phyloP scores from a whole-genome alignment of 1,284 basidiomycete genomes.

The Trichosporon coremiiforme region DNA sequence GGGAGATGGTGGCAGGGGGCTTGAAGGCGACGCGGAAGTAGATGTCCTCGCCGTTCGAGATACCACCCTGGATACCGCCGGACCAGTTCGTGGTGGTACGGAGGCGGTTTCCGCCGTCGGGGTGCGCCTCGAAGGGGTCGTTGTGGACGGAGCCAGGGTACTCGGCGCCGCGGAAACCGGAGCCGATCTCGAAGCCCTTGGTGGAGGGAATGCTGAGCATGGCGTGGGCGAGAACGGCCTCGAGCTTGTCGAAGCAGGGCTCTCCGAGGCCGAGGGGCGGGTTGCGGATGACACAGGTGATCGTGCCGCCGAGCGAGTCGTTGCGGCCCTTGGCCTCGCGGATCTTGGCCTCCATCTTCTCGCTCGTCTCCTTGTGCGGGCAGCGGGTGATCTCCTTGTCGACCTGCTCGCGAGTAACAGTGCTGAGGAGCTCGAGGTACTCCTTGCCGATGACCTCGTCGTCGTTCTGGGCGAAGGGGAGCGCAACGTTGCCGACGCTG shows the following conservation, averaged over 20 bases:
- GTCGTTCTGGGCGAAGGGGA: slow-evolving; percentile 67
- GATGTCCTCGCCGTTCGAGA: slow-evolving; percentile 95
- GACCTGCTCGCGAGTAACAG: slow-evolving; percentile 81
- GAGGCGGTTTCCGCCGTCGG: slow-evolving; percentile 60
- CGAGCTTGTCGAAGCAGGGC: slow-evolving; percentile 98
- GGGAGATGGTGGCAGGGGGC: slow-evolving; percentile 95
- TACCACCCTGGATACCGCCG: slow-evolving; percentile 96
- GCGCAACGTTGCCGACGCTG: slow-evolving; percentile 87
- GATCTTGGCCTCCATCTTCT: slow-evolving; percentile 90
- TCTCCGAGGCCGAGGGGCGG: slow-evolving; percentile 91
- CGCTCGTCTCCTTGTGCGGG: slow-evolving; percentile 83
- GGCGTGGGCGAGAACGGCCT: slow-evolving; percentile 92
- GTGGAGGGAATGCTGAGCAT: slow-evolving; percentile 99
- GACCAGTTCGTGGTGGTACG: slow-evolving; percentile 93
- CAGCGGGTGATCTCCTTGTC: slow-evolving; percentile 88
- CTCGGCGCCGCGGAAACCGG: slow-evolving; percentile 94
- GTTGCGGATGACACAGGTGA: slow-evolving; percentile 93
- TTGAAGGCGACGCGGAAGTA: slow-evolving; percentile 99
- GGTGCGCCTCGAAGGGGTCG: slow-evolving; percentile 79
- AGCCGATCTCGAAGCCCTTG: slow-evolving; percentile 97
- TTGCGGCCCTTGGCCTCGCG: slow-evolving; percentile 84
- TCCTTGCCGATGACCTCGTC: slow-evolving; percentile 81
- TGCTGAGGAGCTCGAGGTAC: slow-evolving; percentile 77
- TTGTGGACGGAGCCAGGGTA: slow-evolving; percentile 93
- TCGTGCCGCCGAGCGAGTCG: slow-evolving; percentile 96